A percentile compares a stretch with the other conserved stretches of the same genome.
Evolutionary conservation across 1,139 yeast genomes (phyloP).

Genomic region (Zygosaccharomyces pseudobailii): DNA sequence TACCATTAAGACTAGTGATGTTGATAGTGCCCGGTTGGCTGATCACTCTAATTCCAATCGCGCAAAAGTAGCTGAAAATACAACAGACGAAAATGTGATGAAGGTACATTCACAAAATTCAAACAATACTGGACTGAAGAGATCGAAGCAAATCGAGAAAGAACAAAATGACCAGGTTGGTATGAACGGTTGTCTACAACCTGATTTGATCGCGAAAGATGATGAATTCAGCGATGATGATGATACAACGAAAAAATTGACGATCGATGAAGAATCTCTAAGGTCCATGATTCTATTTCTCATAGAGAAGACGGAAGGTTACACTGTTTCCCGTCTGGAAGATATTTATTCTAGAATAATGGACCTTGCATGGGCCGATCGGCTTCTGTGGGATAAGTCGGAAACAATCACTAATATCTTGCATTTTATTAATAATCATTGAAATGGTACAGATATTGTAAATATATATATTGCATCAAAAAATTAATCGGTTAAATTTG

Average conservation of each 20-base stretch:
- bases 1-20: background rate
- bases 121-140: too few species aligned
- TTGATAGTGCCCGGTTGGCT: background rate
- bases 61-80: background rate
- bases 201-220: background rate
- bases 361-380: slow-evolving; percentile 69
- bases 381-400: slow-evolving; percentile 64
- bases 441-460: slow-evolving; percentile 1
- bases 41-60: background rate
- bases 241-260: slow-evolving; percentile 27
- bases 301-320: slow-evolving; percentile 42
- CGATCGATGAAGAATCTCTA: slow-evolving; percentile 35
- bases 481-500: background rate
- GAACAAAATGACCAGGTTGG: background rate
- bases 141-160: too few species aligned
- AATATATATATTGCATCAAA: slow-evolving; percentile 1
- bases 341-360: slow-evolving; percentile 65
- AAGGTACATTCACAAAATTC: too few species aligned
- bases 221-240: slow-evolving; percentile 21
- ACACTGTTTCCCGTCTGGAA: slow-evolving; percentile 69
- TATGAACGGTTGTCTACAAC: background rate
- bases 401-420: slow-evolving; percentile 26
- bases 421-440: slow-evolving; percentile 15
- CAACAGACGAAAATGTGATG: background rate
- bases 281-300: slow-evolving; percentile 32